Base-by-base conservation (phyloP, 2,329 filamentous ascomycete species). In the Ophiocordyceps unilateralis region DNA sequence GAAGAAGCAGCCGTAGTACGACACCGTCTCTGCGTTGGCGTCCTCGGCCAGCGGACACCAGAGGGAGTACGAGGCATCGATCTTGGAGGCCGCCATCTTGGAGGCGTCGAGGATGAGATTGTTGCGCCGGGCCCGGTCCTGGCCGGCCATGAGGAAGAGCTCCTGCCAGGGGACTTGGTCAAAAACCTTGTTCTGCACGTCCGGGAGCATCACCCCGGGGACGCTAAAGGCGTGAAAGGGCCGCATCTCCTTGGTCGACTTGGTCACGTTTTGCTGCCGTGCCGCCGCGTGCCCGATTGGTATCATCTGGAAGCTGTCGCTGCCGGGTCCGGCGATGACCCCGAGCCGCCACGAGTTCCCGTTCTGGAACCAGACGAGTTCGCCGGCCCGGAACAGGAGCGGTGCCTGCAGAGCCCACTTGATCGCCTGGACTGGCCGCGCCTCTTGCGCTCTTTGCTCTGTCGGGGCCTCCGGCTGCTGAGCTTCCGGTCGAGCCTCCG, bases 191-290 rank as follows among this genome's bases (percentile, higher is more conserved):
- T 61, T 58, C 44, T 58, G 59, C 6, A 69, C 50, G 4, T 64
- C 59, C 1, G 59, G 49, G 10, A 66, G 50, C 11, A 53, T 53
- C 9, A 70, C 60, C 2, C 57, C 55, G 0, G 69, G 69, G 1
- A 72, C 67, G 11, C 65, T 70, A 45, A 70, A 72, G 11, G 69
- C 67, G 34, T 70, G 59, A 47, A 70, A 72, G 1, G 69, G 69
- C 3, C 69, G 62, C 49, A 71, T 60, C 17, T 69, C 65, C 5
- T 48, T 51, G 39, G 64, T 59, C 0, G 51, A 40, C 45, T 68
- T 69, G 28, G 52, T 48, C 5, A 68, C 58, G 19, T 58, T 55
- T 23, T 57, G 55, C 39, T 67, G 60, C 17, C 52, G 58, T 6
- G 65, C 58, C 7, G 59, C 45, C 24, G 53, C 55, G 44, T 67